Evolutionary conservation across 148 eudicot species (phyloP).

Genomic region (Persicaria maculosa): DNA sequence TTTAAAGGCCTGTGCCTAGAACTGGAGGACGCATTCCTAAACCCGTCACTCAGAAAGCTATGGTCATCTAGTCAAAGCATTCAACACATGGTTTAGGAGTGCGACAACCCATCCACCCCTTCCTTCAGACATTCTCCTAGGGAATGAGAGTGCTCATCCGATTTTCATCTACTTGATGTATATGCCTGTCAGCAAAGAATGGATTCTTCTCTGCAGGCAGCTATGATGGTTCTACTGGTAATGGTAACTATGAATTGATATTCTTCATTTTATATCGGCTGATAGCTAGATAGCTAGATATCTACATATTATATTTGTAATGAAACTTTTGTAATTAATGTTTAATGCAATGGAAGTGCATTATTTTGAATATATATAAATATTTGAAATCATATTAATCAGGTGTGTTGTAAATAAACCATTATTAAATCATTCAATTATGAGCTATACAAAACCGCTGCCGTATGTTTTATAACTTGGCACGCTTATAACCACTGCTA

Average conservation of each 20-base stretch:
- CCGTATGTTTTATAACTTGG: no score
- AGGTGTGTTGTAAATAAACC: no score
- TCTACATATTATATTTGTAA: no score
- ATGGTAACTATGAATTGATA: slow-evolving; percentile 10
- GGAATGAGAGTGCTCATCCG: background rate
- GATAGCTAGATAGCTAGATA: no score
- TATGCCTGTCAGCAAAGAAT: slow-evolving; percentile 2
- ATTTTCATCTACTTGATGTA: slow-evolving; percentile 5
- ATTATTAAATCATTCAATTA: no score
- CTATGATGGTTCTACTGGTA: slow-evolving; percentile 14
- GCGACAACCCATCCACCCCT: slow-evolving; percentile 47
- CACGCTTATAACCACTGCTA: no score
- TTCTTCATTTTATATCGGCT: no score
- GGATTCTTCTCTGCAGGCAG: slow-evolving; percentile 1
- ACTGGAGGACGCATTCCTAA: slow-evolving; percentile 70
- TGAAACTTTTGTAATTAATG: no score
- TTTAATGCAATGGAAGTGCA: no score
- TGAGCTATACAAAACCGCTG: no score
- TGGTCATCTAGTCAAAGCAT: slow-evolving; percentile 67
- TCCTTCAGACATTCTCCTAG: slow-evolving; percentile 1
- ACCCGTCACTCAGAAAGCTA: slow-evolving; percentile 74
- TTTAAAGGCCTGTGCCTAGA: slow-evolving; percentile 47
- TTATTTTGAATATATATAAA: no score
- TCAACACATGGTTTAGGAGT: slow-evolving; percentile 84
- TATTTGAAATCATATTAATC: no score